Base-by-base conservation (phyloP, 2,329 filamentous ascomycete species). In the Sordariomycetes sp. region DNA sequence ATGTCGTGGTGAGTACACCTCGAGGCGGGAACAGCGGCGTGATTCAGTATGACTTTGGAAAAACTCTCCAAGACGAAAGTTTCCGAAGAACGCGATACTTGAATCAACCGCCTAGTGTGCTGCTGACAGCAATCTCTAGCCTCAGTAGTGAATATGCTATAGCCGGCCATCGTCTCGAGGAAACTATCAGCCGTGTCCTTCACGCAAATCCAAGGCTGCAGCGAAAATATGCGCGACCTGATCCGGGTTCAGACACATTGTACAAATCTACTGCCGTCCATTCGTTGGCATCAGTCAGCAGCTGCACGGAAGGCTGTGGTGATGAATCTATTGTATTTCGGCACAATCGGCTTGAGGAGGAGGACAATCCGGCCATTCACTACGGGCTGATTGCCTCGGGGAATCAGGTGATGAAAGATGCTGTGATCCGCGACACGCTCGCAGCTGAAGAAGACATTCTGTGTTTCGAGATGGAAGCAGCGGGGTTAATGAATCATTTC, bases 341-440 rank as follows among this genome's bases (percentile, higher is more conserved):
- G 53, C 0, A 29, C 42, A 1, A 50, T 54, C 3, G 53, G 49
- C 3, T 54, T 52, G 2, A 50, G 50, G 0, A 46, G 51, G 3
- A 51, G 44, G 34, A 6, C 25, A n/a, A 27, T n/a, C 34, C 34
- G 8, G 28, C 9, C 6, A 16, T 36, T 25, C 54, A 59, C 34
- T 56, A 55, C 20, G 59, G 58, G 0, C 20, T 51, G 1, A 57
- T 62, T 34, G 57, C 52, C 0, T 60, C 57, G 0, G 52, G 49
- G 0, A 55, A 61, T 23, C 41, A 46, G 3, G 50, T 64, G 0
- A 55, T 67, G 34, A 61, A 57, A 26, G 42, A 57, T n/a, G 52
- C 46, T 1, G 2, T 58, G 50, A 6, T 39, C 5, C 41, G 57
- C 2, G 52, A 59, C 35, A 34, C 53, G 49, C 32, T 57, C 58